Evolutionary conservation across 768 basidiomycete species (phyloP), one percentile per base, ranked within the genome.

Genomic region (Pulveroboletus sp.): DNA sequence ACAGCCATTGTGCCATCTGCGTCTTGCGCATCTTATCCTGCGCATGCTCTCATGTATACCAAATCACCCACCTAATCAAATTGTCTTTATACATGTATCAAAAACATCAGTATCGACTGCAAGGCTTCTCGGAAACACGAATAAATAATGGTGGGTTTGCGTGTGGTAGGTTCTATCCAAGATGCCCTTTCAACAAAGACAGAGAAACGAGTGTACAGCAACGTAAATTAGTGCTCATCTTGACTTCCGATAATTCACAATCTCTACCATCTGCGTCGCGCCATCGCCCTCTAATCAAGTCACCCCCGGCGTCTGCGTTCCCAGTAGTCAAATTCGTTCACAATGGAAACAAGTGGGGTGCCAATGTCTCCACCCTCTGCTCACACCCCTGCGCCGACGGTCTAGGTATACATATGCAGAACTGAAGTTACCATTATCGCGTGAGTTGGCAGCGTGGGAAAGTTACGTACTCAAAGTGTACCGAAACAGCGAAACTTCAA

Each of bases 301-400:
- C n/a, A n/a, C 63, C 65, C 64, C 67, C 62, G 66, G 64, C 57
- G 62, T 66, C 54, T 97, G 51, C 78, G 79, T 74, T 94, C 94
- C 80, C 90, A 93, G 33, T 70, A 67, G 57, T 97, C 94, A 63
- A 85, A 88, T 61, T 94, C 93, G 40, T 75, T 77, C 45, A 94
- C 80, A 37, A 97, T 71, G 9, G 85, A 93, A 29, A 90, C 72
- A 6, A 91, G 56, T 19, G 81, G 78, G 35, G 76, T 78, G 5
- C 75, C 75, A 33, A 65, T 75, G n/a, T n/a, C n/a, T 9, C 27
- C 27, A 7, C 9, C 8, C 27, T 9, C 27, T 9, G 25, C 9
- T 9, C 25, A 5, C 25, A 9, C 25, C 25, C 9, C 9, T 9
- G 25, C 25, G 9, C 25, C 27, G 12, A 72, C 75, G 13, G 63